Conservation (phyloP, 225 moss, liverwort and hornwort species). For the Marchantia polymorpha region DNA sequence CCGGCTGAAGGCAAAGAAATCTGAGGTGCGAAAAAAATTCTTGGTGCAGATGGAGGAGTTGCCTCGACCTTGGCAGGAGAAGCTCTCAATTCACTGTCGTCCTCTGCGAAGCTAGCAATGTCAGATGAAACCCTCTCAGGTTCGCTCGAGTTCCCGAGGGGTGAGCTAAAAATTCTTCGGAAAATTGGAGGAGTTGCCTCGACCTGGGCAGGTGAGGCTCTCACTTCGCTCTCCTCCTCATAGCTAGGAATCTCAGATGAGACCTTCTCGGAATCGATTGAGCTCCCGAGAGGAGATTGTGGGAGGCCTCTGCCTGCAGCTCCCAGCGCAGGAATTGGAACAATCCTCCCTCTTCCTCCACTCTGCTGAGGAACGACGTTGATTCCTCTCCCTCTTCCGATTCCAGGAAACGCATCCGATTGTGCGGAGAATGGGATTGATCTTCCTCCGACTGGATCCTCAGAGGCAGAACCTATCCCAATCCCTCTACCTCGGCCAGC, state of each 20-base stretch:
- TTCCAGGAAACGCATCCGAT: not conserved
- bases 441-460: not conserved
- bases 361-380: not conserved
- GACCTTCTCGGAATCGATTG: not conserved
- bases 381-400: constrained; percentile 17
- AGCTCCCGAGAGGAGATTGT: not conserved
- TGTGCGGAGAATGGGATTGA: not conserved
- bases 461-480: not conserved
- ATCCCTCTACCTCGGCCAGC: constrained; percentile 33
- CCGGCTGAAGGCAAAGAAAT: constrained; percentile 23
- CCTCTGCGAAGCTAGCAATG: not conserved
- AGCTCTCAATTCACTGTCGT: not conserved
- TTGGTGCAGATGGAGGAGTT: not conserved
- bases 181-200: not conserved
- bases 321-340: constrained; percentile 9
- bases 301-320: constrained; percentile 13
- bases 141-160: not conserved
- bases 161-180: not conserved
- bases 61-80: constrained; percentile 3
- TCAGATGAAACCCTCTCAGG: not conserved
- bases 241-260: not conserved
- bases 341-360: constrained; percentile 23
- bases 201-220: not conserved
- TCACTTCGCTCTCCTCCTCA: not conserved
- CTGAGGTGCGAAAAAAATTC: constrained; percentile 20